A percentile compares a stretch with the other conserved stretches of the same genome.
Evolutionary conservation across 768 basidiomycete species (phyloP).

Genomic region (Suillus hirtellus): DNA sequence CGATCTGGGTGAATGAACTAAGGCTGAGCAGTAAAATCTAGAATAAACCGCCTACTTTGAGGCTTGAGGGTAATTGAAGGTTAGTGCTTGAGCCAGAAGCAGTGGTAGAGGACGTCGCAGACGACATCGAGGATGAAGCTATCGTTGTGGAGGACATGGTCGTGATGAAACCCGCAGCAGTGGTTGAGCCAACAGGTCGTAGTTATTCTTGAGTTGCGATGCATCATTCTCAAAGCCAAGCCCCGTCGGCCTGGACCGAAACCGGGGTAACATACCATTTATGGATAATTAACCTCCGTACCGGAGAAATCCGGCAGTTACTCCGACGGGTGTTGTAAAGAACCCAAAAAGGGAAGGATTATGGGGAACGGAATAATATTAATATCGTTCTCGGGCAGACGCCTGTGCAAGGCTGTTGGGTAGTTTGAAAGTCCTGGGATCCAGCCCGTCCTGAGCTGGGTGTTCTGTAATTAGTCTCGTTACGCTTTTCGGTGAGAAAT

Average conservation of each 20-base stretch:
- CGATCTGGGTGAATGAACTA: slow-evolving; percentile 44
- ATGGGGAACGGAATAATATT: slow-evolving; percentile 9
- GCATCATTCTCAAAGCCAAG: slow-evolving; percentile 1
- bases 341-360: slow-evolving; percentile 5
- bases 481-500: not conserved
- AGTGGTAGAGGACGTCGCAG: slow-evolving; percentile 38
- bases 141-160: slow-evolving; percentile 33
- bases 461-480: slow-evolving; percentile 1
- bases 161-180: slow-evolving; percentile 3
- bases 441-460: slow-evolving; percentile 1
- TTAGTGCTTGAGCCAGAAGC: slow-evolving; percentile 38
- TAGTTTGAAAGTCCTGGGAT: slow-evolving; percentile 7
- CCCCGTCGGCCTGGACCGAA: not conserved
- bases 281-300: slow-evolving; percentile 11
- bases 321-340: slow-evolving; percentile 7
- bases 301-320: not conserved
- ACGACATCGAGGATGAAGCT: slow-evolving; percentile 20
- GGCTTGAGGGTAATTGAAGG: slow-evolving; percentile 41
- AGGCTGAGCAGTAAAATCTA: not conserved
- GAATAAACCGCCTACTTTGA: slow-evolving; percentile 44
- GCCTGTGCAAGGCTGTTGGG: slow-evolving; percentile 9
- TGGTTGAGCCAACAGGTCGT: slow-evolving; percentile 11
- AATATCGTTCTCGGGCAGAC: slow-evolving; percentile 5
- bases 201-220: slow-evolving; percentile 18
- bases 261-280: slow-evolving; percentile 14